Base-by-base conservation (phyloP, 306 rosid species). In the Pterocarpus santalinus region DNA sequence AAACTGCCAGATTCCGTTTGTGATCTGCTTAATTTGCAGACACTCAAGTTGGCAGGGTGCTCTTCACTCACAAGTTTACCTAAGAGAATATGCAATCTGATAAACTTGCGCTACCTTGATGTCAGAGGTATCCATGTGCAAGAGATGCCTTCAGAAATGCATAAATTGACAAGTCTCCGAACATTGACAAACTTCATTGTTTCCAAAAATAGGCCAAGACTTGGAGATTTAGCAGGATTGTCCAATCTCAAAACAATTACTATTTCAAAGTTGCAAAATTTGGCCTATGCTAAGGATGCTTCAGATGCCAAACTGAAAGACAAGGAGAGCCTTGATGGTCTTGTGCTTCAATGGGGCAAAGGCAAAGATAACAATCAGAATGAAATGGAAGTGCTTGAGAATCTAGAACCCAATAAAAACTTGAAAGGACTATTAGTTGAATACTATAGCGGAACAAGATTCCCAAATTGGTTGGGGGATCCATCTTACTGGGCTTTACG, bases 1-100 rank as follows among this genome's bases (percentile, higher is more conserved):
- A 17, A 5, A 3, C 34, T 86, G 16, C 85, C 86, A 8, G 46
- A 72, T 35, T 83, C 86, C 11, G n/a, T 72, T 9, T 1, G 85
- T 51, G 22, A 39, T 4, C 75, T 86, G 14, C 15, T 22, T 34
- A 86, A 79, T 46, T 72, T 88, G 49, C 88, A 89, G 38, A 81
- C 86, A 0, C 58, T 86, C 14, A 0, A 62, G n/a, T 62, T 88
- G 56, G 53, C 53, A 13, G 1, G 4, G 13, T 88, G 89, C 67
- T 4, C 3, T 41, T 22, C 43, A 14, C 56, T 76, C 22, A 41
- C 32, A 11, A 56, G n/a, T 67, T 62, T 82, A 14, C 85, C 82
- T 0, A 34, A 3, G 4, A 46, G 38, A 38, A 52, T 71, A 44
- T 22, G 62, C n/a, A 76, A 71, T 63, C 39, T 83, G 68, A 43